Conservation (phyloP, 805 yeast genomes). For the Ogataea parapolymorpha region DNA sequence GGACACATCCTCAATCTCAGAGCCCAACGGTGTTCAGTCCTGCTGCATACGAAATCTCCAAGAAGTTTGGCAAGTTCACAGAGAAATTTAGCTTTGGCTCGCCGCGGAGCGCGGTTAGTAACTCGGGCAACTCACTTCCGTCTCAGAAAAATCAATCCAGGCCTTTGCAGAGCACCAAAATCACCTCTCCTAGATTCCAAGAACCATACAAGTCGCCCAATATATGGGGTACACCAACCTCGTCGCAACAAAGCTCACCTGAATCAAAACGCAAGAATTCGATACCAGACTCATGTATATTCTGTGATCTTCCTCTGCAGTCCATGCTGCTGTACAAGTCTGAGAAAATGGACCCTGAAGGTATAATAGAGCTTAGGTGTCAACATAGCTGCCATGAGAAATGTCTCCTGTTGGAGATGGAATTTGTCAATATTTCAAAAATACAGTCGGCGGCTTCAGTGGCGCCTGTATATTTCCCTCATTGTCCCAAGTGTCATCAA, state of each 20-base stretch:
- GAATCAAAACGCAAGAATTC: constrained; percentile 4
- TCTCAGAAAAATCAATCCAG: neutral
- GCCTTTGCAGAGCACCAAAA: neutral
- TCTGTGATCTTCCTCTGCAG: constrained; percentile 52
- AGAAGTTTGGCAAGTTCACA: constrained; percentile 23
- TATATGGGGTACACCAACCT: constrained; percentile 1
- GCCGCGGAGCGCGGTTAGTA: constrained; percentile 9
- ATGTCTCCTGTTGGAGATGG: constrained; percentile 46
- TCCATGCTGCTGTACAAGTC: constrained; percentile 37
- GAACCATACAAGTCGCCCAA: neutral
- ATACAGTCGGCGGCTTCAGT: constrained; percentile 4
- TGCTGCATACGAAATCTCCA: constrained; percentile 8
- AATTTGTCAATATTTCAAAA: constrained; percentile 14
- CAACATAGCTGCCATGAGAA: constrained; percentile 57
- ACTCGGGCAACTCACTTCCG: neutral
- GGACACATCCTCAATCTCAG: constrained; percentile 23
- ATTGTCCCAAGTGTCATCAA: constrained; percentile 24
- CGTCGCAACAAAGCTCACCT: constrained; percentile 5
- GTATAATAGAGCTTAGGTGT: constrained; percentile 48
- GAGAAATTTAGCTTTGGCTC: constrained; percentile 20
- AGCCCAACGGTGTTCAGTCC: neutral
- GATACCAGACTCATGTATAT: constrained; percentile 16
- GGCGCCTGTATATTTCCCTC: constrained; percentile 22
- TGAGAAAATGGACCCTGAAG: constrained; percentile 32
- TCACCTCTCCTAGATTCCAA: neutral